These are phyloP conservation scores for Ophiostoma novo-ulmi DNA, from an alignment of 2,329 filamentous ascomycete genomes.

Conservation along the genomic window DNA sequence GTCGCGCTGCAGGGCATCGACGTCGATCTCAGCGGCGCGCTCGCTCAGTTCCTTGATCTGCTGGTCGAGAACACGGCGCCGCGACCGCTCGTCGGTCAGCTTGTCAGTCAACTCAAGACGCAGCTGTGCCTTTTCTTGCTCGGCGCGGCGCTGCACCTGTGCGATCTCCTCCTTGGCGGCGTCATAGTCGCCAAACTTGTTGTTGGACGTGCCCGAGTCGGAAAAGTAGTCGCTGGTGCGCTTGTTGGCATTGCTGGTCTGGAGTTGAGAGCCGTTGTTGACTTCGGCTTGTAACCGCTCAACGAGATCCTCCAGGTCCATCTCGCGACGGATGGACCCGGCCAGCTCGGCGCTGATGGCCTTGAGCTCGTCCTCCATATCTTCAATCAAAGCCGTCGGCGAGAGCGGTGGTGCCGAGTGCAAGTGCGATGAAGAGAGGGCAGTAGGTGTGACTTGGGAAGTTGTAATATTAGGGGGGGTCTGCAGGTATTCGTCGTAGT, in stretches of 20 bases:
- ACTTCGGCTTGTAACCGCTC: slow-evolving; percentile 79
- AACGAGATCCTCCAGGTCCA: slow-evolving; percentile 92
- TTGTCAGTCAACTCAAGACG: slow-evolving; percentile 80
- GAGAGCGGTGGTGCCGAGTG: slow-evolving; percentile 28
- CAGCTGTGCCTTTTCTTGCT: slow-evolving; percentile 86
- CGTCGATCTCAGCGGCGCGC: slow-evolving; percentile 61
- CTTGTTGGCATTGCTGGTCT: slow-evolving; percentile 51
- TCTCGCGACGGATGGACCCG: slow-evolving; percentile 85
- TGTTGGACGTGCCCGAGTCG: slow-evolving; percentile 82
- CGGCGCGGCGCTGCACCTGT: slow-evolving; percentile 72
- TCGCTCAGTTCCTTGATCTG: slow-evolving; percentile 80
- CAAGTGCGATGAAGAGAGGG: slow-evolving; percentile 27
- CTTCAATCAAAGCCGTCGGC: slow-evolving; percentile 59
- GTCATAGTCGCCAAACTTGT: slow-evolving; percentile 63
- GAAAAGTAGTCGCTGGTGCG: slow-evolving; percentile 97
- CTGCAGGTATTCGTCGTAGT: slow-evolving; percentile 49
- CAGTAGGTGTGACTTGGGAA: slow-evolving; percentile 29
- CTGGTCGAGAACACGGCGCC: slow-evolving; percentile 69
- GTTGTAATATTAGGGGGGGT: slow-evolving; percentile 38
- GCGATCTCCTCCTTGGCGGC: slow-evolving; percentile 68
- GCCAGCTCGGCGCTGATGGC: slow-evolving; percentile 92
- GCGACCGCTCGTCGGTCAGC: slow-evolving; percentile 77
- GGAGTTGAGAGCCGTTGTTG: slow-evolving; percentile 39
- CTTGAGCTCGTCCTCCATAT: slow-evolving; percentile 90
- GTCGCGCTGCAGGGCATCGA: slow-evolving; percentile 39